A percentile compares a stretch with the other conserved stretches of the same genome.
Conservation (phyloP, 495 filamentous ascomycete species). For the Cercophora sp. region DNA sequence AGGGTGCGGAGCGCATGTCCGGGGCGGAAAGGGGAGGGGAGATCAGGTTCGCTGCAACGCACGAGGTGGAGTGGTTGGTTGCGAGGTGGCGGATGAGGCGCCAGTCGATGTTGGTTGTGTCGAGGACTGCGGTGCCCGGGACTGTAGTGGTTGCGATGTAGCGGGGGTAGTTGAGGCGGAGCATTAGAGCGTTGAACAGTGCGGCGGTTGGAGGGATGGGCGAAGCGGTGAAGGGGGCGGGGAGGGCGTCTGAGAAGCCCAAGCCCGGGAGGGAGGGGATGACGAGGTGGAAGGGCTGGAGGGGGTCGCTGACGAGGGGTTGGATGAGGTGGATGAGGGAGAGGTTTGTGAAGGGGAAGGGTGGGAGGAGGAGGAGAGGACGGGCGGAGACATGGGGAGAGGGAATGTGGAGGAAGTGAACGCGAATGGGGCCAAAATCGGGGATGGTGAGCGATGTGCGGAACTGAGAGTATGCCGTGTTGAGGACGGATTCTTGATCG, state of each 20-base stretch:
- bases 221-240: constrained; percentile 46
- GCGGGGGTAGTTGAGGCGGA: constrained; percentile 56
- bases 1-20: constrained; percentile 26
- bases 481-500: constrained; percentile 50
- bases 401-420: constrained; percentile 56
- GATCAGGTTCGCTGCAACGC: constrained; percentile 62
- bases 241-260: constrained; percentile 61
- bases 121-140: constrained; percentile 32
- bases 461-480: constrained; percentile 56
- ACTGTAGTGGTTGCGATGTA: constrained; percentile 53
- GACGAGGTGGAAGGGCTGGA: constrained; percentile 62
- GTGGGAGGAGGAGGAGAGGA: constrained; percentile 60
- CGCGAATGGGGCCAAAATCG: constrained; percentile 29
- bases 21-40: constrained; percentile 37
- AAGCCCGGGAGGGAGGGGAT: constrained; percentile 70
- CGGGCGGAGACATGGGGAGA: constrained; percentile 47
- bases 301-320: constrained; percentile 45
- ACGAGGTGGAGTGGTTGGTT: constrained; percentile 49
- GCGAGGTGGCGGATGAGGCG: constrained; percentile 56
- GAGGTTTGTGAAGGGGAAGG: constrained; percentile 68
- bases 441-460: constrained; percentile 46
- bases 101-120: constrained; percentile 44
- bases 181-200: constrained; percentile 62
- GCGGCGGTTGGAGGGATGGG: constrained; percentile 54
- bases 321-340: constrained; percentile 62